Conservation (phyloP, 2,329 filamentous ascomycete species). For the Talaromyces islandicus region DNA sequence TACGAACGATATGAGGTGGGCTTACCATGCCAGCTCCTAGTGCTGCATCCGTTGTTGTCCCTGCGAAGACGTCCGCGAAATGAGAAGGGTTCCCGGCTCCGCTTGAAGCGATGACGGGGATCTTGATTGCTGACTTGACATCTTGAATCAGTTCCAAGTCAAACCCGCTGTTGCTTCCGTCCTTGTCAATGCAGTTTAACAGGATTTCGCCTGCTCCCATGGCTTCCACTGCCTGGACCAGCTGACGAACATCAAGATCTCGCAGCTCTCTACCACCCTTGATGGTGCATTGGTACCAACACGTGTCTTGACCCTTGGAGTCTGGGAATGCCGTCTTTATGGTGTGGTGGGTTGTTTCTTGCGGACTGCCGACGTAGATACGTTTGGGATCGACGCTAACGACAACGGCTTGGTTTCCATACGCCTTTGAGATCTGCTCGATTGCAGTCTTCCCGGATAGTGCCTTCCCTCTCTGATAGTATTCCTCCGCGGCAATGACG, state of each 20-base stretch:
- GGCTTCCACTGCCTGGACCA: conserved; percentile 82
- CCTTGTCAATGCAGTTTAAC: conserved; percentile 95
- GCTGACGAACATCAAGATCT: conserved; percentile 85
- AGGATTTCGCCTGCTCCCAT: conserved; percentile 94
- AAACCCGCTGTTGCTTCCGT: conserved; percentile 90
- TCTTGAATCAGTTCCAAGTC: conserved; percentile 85
- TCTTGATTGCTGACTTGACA: conserved; percentile 79
- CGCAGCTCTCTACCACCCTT: conserved; percentile 92
- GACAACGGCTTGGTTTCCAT: conserved; percentile 94
- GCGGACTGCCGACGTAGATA: conserved; percentile 68
- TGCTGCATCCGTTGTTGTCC: conserved; percentile 84
- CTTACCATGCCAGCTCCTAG: conserved; percentile 83
- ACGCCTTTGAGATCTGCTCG: conserved; percentile 87
- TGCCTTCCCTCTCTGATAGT: conserved; percentile 63
- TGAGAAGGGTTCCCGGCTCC: conserved; percentile 83
- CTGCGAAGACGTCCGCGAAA: conserved; percentile 82
- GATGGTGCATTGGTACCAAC: conserved; percentile 98
- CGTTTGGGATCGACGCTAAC: conserved; percentile 91
- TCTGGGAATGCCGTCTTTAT: conserved; percentile 65
- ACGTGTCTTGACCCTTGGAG: conserved; percentile 69
- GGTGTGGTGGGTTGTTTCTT: conserved; percentile 67
- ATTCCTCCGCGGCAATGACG: conserved; percentile 86
- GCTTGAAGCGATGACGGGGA: conserved; percentile 92
- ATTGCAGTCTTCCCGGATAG: conserved; percentile 82
- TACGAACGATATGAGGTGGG: conserved; percentile 21